phyloP scores from a whole-genome alignment of 1,139 yeast genomes.

The Hansenula lynferdii region DNA sequence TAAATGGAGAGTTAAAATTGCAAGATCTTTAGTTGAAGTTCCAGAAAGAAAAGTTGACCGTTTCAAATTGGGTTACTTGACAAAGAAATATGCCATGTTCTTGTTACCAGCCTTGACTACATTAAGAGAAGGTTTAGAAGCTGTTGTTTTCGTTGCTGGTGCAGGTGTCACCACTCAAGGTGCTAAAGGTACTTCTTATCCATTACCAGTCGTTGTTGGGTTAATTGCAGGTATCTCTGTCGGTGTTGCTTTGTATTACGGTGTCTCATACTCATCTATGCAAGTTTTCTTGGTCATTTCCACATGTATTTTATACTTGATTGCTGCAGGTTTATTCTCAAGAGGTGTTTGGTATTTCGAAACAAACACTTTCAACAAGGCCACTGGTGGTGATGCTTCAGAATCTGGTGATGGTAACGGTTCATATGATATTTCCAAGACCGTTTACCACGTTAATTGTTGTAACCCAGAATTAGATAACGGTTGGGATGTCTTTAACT shows the following conservation, averaged over 20 bases:
- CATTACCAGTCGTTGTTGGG: slow-evolving; percentile 78
- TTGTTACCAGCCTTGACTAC: slow-evolving; percentile 79
- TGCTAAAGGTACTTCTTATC: slow-evolving; percentile 64
- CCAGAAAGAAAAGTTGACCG: slow-evolving; percentile 31
- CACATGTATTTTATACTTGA: slow-evolving; percentile 76
- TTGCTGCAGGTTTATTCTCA: slow-evolving; percentile 85
- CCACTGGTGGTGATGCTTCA: slow-evolving; percentile 85
- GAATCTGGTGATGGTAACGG: slow-evolving; percentile 93
- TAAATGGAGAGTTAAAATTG: slow-evolving; percentile 54
- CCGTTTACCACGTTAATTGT: slow-evolving; percentile 94
- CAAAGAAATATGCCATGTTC: slow-evolving; percentile 71
- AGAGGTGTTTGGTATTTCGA: slow-evolving; percentile 89
- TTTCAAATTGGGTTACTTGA: slow-evolving; percentile 30
- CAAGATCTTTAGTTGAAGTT: slow-evolving; percentile 32
- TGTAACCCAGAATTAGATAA: slow-evolving; percentile 86
- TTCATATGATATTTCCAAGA: slow-evolving; percentile 67
- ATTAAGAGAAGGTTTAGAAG: slow-evolving; percentile 87
- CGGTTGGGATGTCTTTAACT: slow-evolving; percentile 92
- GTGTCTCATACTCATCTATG: slow-evolving; percentile 69
- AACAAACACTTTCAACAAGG: slow-evolving; percentile 51
- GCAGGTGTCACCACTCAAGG: slow-evolving; percentile 57
- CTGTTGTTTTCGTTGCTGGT: slow-evolving; percentile 88
- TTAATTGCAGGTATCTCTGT: slow-evolving; percentile 65
- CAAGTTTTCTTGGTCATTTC: slow-evolving; percentile 77
- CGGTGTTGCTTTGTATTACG: slow-evolving; percentile 66